These are phyloP conservation scores for Arachnomyces sp. DNA, from an alignment of 2,329 filamentous ascomycete genomes.

Conservation along the genomic window DNA sequence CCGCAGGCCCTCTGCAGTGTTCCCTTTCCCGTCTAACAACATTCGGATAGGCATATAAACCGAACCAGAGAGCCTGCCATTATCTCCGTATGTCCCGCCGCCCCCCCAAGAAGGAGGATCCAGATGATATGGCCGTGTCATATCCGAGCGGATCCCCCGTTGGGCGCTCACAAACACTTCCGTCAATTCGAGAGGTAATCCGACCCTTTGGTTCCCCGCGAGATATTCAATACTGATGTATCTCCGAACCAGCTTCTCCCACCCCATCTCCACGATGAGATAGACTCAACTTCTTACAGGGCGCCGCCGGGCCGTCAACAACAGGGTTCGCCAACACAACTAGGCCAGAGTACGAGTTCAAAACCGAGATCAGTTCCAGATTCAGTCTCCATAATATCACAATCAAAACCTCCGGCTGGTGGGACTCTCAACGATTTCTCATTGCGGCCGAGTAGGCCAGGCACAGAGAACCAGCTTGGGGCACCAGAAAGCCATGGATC, in stretches of 20 bases:
- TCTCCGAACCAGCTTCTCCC: slow-evolving; percentile 25
- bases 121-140: slow-evolving; percentile 29
- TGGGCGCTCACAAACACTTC: slow-evolving; percentile 27
- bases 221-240: not conserved
- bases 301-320: slow-evolving; percentile 20
- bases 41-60: slow-evolving; percentile 4
- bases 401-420: slow-evolving; percentile 17
- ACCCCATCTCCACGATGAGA: slow-evolving; percentile 34
- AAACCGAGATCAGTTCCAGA: slow-evolving; percentile 23
- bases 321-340: slow-evolving; percentile 23
- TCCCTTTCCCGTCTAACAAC: slow-evolving; percentile 1
- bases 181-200: slow-evolving; percentile 32
- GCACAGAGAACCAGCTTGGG: not conserved
- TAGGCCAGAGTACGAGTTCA: slow-evolving; percentile 21
- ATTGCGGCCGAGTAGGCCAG: slow-evolving; percentile 6
- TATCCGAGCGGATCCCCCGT: slow-evolving; percentile 27
- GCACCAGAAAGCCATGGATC: not conserved
- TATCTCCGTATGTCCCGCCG: slow-evolving; percentile 26
- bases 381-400: slow-evolving; percentile 12
- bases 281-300: slow-evolving; percentile 31
- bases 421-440: slow-evolving; percentile 21
- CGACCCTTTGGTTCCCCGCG: not conserved
- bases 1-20: slow-evolving; percentile 1
- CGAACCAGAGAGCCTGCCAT: slow-evolving; percentile 3
- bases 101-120: slow-evolving; percentile 24